Base-by-base conservation (phyloP, 495 filamentous ascomycete genomes). In the Penicillium manginii region DNA sequence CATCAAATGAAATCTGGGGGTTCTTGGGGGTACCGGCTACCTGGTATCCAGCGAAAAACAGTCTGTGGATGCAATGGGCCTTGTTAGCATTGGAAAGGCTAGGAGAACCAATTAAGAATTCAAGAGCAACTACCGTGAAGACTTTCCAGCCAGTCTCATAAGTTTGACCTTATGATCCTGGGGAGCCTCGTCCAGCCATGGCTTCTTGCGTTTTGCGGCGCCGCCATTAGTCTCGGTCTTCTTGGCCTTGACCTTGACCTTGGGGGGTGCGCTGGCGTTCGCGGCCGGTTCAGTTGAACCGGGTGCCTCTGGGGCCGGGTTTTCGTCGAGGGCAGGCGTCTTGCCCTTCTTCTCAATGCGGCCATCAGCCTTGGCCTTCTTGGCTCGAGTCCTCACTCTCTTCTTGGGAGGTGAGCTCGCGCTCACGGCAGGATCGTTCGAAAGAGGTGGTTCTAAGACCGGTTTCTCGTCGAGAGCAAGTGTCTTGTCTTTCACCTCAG, bases 1-100 rank as follows among this genome's bases (percentile, higher is more conserved):
- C 74, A 39, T 88, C 82, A 63, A 93, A 83, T 1, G 64, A 74
- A 56, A 89, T 82, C 35, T 79, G 69, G 2, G 78, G 84, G 4
- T 58, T 55, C 0, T 77, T 67, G 2, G 70, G 66, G 4, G 74
- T 77, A 15, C 71, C 74, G 22, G 52, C 55, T 5, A 84, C 74
- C 17, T 63, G 73, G 26, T 85, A 77, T 33, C 76, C 71, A 6
- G 87, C 71, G 6, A 88, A 76, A 57, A 81, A 85, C 81, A 89
- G 85, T 22, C 84, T 84, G 53, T 2, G 2, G 4, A 37, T 37
- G 4, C 2, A 10, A 37, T 12, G 7, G 26, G 9, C 9, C 26
- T 29, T 29, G 26, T 37, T 37, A 37, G 12, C 4, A 37, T 0
- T 4, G 6, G 6, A 37, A 12, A 37, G 31, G 31, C 15, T 37